Base-by-base conservation (phyloP, 2,329 filamentous ascomycete species). In the Colletotrichum somersetense region DNA sequence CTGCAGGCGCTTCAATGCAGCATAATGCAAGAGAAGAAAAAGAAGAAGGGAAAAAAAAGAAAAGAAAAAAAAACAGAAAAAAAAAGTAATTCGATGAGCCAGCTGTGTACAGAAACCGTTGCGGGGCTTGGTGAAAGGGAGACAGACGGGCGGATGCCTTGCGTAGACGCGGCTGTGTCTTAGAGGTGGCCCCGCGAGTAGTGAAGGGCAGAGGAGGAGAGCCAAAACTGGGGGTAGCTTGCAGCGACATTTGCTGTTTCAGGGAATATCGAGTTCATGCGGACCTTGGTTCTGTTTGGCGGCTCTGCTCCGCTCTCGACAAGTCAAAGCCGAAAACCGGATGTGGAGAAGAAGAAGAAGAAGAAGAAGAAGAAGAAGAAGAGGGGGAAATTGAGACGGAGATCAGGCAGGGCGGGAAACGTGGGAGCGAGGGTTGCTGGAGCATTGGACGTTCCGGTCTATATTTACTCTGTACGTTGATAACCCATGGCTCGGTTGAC, bases 321-420 rank as follows among this genome's bases (percentile, higher is more conserved):
- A 59, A 40, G 58, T 38, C 46, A 48, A 70, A 50, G 66, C 70
- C 70, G 70, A 69, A 55, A 64, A 72, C 66, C 40, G 70, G 70
- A 72, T 53, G 70, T 56, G 14, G 14, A 5, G 40, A 14, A 5
- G 40, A 10, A 14, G 3, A 16, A 5, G 40, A 5, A 5, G 40
- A 3, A 14, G 3, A 6, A 26, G 7, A 4, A 14, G 14, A 2
- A 5, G 42, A 8, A 11, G 14, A 2, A 3, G 4, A 2, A 16
- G 14, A 2, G 14, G 3, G 5, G 5, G 40, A 42, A 12, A 42
- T 62, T 73, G 71, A 66, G 71, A 73, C 71, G 71, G 57, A 67
- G 71, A 73, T 67, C 67, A 67, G 67, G 71, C 62, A 73, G 50
- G 46, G 53, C 59, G 59, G 52, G 65, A 68, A 69, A 67, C 68